Conservation (phyloP, 148 eudicot genomes). For the Persicaria maculosa region DNA sequence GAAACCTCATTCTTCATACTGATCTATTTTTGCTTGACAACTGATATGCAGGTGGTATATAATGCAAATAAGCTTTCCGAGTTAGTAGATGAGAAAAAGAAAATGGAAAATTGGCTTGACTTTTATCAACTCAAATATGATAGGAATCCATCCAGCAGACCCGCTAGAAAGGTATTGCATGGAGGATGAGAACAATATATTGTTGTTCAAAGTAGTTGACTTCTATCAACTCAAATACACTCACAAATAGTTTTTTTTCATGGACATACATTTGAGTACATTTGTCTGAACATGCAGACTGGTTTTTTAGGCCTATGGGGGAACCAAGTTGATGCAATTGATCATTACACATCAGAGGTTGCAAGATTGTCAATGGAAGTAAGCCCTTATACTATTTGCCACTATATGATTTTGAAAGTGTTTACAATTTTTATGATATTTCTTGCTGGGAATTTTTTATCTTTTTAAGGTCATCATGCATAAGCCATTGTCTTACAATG, state of each 20-base stretch:
- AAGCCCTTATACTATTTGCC: slow-evolving; percentile 17
- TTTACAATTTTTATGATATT: not conserved
- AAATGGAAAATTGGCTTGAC: slow-evolving; percentile 55
- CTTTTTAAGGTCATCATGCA: no score
- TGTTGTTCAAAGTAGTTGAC: not conserved
- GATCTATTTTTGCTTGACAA: not conserved
- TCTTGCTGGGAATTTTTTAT: no score
- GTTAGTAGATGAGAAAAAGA: slow-evolving; percentile 44
- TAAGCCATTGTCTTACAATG: no score
- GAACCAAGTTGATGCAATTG: slow-evolving; percentile 47
- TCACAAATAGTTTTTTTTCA: not conserved
- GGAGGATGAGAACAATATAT: not conserved
- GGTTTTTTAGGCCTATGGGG: slow-evolving; percentile 64
- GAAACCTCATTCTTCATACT: not conserved
- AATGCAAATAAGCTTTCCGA: slow-evolving; percentile 47
- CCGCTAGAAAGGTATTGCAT: slow-evolving; percentile 40
- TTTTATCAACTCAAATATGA: slow-evolving; percentile 46
- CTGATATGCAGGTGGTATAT: slow-evolving; percentile 39
- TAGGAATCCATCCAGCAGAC: slow-evolving; percentile 39
- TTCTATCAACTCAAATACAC: no score
- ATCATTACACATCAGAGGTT: slow-evolving; percentile 38
- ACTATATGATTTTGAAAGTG: not conserved
- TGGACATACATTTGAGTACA: slow-evolving; percentile 13
- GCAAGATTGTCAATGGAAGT: slow-evolving; percentile 45
- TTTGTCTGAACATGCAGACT: slow-evolving; percentile 35